These are phyloP conservation scores for Candida sp. DNA, from an alignment of 1,139 yeast species.

Conservation along the genomic window DNA sequence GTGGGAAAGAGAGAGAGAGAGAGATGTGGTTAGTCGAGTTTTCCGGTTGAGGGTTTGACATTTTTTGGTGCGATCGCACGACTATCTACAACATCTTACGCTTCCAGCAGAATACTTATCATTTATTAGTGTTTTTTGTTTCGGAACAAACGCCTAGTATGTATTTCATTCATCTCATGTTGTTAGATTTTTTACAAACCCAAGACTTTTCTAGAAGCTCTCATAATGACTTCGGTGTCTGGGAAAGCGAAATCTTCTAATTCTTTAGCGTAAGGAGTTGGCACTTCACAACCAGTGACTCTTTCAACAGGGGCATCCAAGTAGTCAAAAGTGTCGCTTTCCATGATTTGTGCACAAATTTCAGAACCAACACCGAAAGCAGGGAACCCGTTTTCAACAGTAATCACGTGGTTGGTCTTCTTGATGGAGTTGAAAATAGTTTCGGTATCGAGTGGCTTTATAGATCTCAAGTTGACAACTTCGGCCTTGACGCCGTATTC, in stretches of 20 bases:
- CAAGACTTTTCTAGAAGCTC: constrained; percentile 91
- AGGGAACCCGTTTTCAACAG: constrained; percentile 99
- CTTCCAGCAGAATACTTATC: not conserved
- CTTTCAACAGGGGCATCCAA: constrained; percentile 99
- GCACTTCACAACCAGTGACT: constrained; percentile 99
- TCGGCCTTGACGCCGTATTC: constrained; percentile 91
- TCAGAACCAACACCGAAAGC: constrained; percentile 99
- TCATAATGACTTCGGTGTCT: constrained; percentile 86
- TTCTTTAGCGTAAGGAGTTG: constrained; percentile 98
- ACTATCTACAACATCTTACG: not conserved
- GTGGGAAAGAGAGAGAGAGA: not conserved
- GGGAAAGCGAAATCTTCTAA: constrained; percentile 99
- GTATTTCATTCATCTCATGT: not conserved
- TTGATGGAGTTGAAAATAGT: constrained; percentile 87
- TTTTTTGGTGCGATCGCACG: not conserved
- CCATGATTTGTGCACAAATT: constrained; percentile 98
- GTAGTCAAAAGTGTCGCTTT: constrained; percentile 97
- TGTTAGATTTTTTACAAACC: constrained; percentile 51
- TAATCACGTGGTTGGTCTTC: constrained; percentile 96
- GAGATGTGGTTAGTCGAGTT: not conserved
- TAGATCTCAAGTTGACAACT: constrained; percentile 94
- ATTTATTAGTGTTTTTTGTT: not conserved
- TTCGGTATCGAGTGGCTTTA: constrained; percentile 94
- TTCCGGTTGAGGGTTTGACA: no score
- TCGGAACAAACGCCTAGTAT: not conserved